Evolutionary conservation across 495 filamentous ascomycete species (phyloP), one percentile per base, ranked within the genome.

Genomic region (Daldinia childiae): DNA sequence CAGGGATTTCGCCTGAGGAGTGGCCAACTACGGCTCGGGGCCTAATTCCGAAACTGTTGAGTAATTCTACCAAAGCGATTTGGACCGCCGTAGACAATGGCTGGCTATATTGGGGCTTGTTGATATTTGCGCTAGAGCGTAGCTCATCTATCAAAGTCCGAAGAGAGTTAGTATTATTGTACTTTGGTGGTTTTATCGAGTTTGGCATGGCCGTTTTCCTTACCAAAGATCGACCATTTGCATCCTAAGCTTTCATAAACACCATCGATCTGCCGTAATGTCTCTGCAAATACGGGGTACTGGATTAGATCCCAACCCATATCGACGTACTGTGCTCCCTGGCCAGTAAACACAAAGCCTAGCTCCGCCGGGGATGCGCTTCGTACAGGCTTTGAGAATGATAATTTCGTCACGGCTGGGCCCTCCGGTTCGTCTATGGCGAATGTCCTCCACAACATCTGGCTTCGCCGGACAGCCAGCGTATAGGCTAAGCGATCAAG

Each of bases 1-100:
- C 79, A 4, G 73, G 77, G 69, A 89, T 89, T 66, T 90, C 88
- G 1, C 88, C 88, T 66, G 82, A 86, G 2, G 87, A 89, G 69
- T 90, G 87, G 4, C 88, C 87, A 1, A 87, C 76, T 0, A 87
- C 84, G 29, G 79, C 78, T 12, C 60, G 43, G 0, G 85, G 83
- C 1, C 51, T 52, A n/a, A 89, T 76, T 17, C 79, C 79, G 79
- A 84, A 87, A 19, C 68, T 77, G 5, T 51, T 38, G 1, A 89
- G 72, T 4, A 90, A 67, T 8, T 85, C 80, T 0, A 88, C 82
- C 14, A 90, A 62, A 4, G 80, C 80, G 7, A 86, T 62, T 62
- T 86, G 83, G 1, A 86, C 21, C 27, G 78, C 79, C 6, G 82
- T 82, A 58, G 75, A 86, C 32, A 82, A 30, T 6, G 82, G 72